phyloP scores from a whole-genome alignment of 225 moss, liverwort and hornwort species.

The Ulota crispa region DNA sequence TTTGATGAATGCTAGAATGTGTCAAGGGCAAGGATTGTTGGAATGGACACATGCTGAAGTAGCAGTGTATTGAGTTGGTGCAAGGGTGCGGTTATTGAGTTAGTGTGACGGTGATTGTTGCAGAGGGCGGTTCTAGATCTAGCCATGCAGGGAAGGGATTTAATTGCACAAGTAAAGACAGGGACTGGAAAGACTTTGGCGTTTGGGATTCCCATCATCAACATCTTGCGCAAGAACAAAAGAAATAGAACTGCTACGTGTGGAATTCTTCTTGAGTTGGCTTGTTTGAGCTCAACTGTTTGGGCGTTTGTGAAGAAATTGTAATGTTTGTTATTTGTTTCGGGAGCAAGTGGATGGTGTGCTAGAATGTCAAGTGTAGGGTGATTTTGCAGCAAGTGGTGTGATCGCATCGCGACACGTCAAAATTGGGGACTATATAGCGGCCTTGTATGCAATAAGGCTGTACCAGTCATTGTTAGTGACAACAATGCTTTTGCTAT shows the following conservation, averaged over 20 bases:
- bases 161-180: slow-evolving; percentile 76
- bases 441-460: too few species aligned
- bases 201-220: slow-evolving; percentile 73
- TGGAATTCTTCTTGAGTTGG: neutral
- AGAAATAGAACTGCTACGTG: slow-evolving; percentile 42
- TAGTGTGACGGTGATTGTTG: neutral
- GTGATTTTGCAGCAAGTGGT: too few species aligned
- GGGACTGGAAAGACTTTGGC: slow-evolving; percentile 90
- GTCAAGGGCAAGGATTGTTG: neutral
- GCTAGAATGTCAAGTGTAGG: neutral
- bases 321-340: neutral
- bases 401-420: neutral
- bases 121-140: slow-evolving; percentile 78
- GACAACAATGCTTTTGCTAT: neutral
- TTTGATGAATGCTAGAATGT: too few species aligned
- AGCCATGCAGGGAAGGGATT: slow-evolving; percentile 74
- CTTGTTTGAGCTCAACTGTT: neutral
- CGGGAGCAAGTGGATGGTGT: neutral
- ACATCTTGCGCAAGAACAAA: slow-evolving; percentile 64
- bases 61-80: neutral
- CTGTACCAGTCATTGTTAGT: neutral
- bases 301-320: neutral
- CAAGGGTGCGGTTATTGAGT: neutral
- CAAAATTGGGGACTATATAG: neutral
- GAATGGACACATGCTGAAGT: neutral